A percentile compares a stretch with the other conserved stretches of the same genome.
Conservation (phyloP, 1,284 basidiomycete genomes). For the Moesziomyces sp. region DNA sequence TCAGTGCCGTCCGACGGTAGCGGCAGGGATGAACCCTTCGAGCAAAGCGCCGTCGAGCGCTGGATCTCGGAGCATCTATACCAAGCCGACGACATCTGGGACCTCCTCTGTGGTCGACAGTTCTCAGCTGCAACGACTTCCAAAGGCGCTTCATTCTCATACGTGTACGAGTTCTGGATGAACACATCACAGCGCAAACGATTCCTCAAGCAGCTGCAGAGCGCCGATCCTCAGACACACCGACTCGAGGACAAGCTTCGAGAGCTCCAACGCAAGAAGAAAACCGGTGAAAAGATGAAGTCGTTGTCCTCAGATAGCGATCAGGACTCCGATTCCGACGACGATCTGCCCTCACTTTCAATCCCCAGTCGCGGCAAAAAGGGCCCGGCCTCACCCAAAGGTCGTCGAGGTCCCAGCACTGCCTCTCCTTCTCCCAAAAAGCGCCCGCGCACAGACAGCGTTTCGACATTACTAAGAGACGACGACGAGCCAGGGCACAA, state of each 20-base stretch:
- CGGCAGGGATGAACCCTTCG: slow-evolving; percentile 19
- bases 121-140: slow-evolving; percentile 1
- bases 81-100: slow-evolving; percentile 38
- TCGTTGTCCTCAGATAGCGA: neutral
- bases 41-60: slow-evolving; percentile 21
- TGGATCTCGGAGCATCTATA: slow-evolving; percentile 25
- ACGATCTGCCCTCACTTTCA: slow-evolving; percentile 1
- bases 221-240: slow-evolving; percentile 1
- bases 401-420: neutral
- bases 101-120: slow-evolving; percentile 23
- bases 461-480: neutral
- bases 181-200: slow-evolving; percentile 17
- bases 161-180: slow-evolving; percentile 47
- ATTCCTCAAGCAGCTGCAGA: slow-evolving; percentile 30
- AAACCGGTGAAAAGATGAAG: slow-evolving; percentile 2
- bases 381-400: slow-evolving; percentile 1
- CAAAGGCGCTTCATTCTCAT: neutral
- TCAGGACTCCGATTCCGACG: slow-evolving; percentile 13
- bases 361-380: slow-evolving; percentile 11
- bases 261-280: slow-evolving; percentile 20
- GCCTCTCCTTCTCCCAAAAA: slow-evolving; percentile 1
- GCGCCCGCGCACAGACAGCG: slow-evolving; percentile 5
- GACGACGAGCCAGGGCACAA: neutral
- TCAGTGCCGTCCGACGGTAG: slow-evolving; percentile 8
- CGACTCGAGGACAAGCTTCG: slow-evolving; percentile 31